Evolutionary conservation across 2,329 filamentous ascomycete species (phyloP).

Genomic region (Apiospora hydei): DNA sequence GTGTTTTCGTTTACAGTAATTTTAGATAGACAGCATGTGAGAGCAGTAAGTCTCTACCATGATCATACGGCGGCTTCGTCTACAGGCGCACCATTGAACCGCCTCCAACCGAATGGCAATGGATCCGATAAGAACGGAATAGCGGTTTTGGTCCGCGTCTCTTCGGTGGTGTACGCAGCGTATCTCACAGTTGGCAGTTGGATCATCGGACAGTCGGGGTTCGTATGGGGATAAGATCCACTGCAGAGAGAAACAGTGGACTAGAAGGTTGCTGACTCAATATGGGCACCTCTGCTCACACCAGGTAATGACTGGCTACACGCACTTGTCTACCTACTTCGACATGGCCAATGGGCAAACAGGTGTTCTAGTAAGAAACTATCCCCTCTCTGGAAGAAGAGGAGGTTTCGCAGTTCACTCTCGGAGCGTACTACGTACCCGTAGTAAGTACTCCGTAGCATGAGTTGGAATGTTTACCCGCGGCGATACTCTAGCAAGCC

Average conservation of each 20-base stretch:
- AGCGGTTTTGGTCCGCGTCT: constrained; percentile 24
- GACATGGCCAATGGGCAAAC: background rate
- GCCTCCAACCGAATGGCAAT: constrained; percentile 17
- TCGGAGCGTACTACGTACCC: background rate
- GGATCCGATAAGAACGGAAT: background rate
- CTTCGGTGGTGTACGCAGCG: background rate
- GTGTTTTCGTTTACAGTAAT: background rate
- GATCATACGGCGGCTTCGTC: background rate
- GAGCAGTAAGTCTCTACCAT: background rate
- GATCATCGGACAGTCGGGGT: background rate
- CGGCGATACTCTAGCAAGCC: background rate
- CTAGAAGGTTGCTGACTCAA: background rate
- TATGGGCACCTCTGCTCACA: background rate
- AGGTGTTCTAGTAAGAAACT: background rate
- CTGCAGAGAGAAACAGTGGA: background rate
- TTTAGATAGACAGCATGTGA: background rate
- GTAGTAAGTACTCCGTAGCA: background rate
- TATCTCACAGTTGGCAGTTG: constrained; percentile 1
- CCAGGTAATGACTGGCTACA: background rate
- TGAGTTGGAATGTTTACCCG: background rate
- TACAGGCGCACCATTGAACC: background rate
- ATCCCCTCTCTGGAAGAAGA: background rate
- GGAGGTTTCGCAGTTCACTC: background rate
- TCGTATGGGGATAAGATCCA: background rate
- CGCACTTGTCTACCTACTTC: background rate